Conservation (phyloP, 2,329 filamentous ascomycete genomes). For the Xylariaceae sp. region DNA sequence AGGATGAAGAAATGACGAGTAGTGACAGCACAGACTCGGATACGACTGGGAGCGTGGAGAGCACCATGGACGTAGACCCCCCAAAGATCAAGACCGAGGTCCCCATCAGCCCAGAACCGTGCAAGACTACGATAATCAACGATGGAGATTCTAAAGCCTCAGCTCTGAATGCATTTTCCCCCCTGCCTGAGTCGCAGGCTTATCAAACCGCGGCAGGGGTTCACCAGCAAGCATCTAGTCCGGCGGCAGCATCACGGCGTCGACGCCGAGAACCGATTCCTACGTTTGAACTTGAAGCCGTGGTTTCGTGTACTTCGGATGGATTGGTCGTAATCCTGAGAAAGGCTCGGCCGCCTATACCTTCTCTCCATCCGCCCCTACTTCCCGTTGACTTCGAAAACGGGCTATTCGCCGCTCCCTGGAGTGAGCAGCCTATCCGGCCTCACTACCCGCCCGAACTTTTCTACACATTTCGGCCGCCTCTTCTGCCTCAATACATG, state of each 20-base stretch:
- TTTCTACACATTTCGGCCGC: conserved; percentile 48
- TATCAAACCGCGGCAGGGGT: conserved; percentile 27
- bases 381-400: conserved; percentile 54
- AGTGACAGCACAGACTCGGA: conserved; percentile 45
- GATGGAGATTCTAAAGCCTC: conserved; percentile 2
- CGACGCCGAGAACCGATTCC: conserved; percentile 38
- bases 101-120: conserved; percentile 33
- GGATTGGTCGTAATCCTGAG: conserved; percentile 81
- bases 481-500: conserved; percentile 48
- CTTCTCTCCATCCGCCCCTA: conserved; percentile 55
- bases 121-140: conserved; percentile 36
- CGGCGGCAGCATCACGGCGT: conserved; percentile 7
- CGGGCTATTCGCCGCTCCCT: conserved; percentile 78
- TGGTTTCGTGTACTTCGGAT: conserved; percentile 90
- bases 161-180: not conserved
- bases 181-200: conserved; percentile 26
- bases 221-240: conserved; percentile 12
- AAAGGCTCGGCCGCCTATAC: conserved; percentile 71
- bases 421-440: conserved; percentile 69
- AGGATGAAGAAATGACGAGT: conserved; percentile 35
- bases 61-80: conserved; percentile 46
- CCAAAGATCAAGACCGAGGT: conserved; percentile 42
- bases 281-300: conserved; percentile 77
- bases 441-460: conserved; percentile 48
- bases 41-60: conserved; percentile 49